Evolutionary conservation across 768 basidiomycete species (phyloP).

Genomic region (Leccinum disarticulatum): DNA sequence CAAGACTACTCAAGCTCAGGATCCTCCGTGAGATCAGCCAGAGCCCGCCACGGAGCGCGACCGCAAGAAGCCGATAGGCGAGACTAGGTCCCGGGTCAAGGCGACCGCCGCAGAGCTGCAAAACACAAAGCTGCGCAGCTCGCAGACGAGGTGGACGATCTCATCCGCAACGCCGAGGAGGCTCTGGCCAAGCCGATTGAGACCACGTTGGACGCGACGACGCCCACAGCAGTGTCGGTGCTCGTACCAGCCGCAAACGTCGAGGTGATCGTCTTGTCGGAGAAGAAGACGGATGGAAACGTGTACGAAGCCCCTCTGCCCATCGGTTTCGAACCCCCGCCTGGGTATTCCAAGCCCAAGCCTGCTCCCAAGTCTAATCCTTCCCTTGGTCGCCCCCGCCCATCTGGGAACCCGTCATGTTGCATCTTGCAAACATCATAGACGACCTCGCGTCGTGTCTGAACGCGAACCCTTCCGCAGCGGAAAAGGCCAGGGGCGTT

Average conservation of each 20-base stretch:
- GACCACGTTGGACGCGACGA: constrained; percentile 22
- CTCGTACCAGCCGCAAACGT: constrained; percentile 16
- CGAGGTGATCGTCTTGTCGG: constrained; percentile 27
- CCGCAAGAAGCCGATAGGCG: constrained; percentile 38
- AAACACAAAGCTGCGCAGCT: constrained; percentile 49
- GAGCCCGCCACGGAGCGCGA: constrained; percentile 24
- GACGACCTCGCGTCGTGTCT: constrained; percentile 88
- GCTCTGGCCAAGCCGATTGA: constrained; percentile 53
- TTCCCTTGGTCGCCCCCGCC: constrained; percentile 76
- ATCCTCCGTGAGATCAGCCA: constrained; percentile 6
- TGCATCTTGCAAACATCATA: constrained; percentile 89
- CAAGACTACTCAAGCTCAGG: constrained; percentile 23
- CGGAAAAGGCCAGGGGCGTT: constrained; percentile 67
- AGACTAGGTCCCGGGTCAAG: constrained; percentile 47
- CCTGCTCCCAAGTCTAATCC: constrained; percentile 43
- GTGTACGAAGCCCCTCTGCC: constrained; percentile 73
- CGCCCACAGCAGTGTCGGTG: constrained; percentile 7
- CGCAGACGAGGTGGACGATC: constrained; percentile 63
- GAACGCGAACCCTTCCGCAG: constrained; percentile 66
- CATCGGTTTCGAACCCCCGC: constrained; percentile 92
- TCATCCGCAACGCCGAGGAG: constrained; percentile 71
- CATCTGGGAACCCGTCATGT: constrained; percentile 86
- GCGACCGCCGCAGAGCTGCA: constrained; percentile 41
- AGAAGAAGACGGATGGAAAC: constrained; percentile 29
- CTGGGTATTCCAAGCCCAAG: constrained; percentile 72